Evolutionary conservation across 2,329 filamentous ascomycete species (phyloP).

Genomic region (Nemania sp.): DNA sequence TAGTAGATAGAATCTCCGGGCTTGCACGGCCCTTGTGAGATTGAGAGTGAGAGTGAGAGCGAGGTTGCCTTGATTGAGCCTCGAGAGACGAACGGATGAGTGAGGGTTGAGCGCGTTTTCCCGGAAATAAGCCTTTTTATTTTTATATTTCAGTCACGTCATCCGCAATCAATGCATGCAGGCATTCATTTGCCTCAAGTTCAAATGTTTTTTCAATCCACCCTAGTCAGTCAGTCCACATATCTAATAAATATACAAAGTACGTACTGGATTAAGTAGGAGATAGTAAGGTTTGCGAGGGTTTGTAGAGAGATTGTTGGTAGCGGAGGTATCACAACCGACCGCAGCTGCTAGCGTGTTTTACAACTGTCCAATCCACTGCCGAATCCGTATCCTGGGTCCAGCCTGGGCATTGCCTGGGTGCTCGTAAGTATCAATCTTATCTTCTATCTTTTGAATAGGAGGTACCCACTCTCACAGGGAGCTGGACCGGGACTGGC

Average conservation of each 20-base stretch:
- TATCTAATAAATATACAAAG: background rate
- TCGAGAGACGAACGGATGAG: no score
- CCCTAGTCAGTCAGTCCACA: background rate
- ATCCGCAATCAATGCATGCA: background rate
- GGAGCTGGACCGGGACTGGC: no score
- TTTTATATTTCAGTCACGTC: constrained; percentile 1
- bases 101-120: background rate
- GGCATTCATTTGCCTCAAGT: background rate
- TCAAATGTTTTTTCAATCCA: background rate
- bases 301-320: background rate
- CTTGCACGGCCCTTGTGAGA: no score
- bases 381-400: no score
- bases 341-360: background rate
- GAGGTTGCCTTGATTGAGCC: no score
- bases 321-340: background rate
- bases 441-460: no score
- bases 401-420: no score
- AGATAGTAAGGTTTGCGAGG: no score
- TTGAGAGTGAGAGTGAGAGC: no score
- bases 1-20: no score
- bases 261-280: background rate
- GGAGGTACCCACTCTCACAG: no score
- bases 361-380: background rate
- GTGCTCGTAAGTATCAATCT: no score
- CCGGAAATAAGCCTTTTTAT: background rate